phyloP scores from a whole-genome alignment of 768 basidiomycete species.

The Tremella yokohamensis region DNA sequence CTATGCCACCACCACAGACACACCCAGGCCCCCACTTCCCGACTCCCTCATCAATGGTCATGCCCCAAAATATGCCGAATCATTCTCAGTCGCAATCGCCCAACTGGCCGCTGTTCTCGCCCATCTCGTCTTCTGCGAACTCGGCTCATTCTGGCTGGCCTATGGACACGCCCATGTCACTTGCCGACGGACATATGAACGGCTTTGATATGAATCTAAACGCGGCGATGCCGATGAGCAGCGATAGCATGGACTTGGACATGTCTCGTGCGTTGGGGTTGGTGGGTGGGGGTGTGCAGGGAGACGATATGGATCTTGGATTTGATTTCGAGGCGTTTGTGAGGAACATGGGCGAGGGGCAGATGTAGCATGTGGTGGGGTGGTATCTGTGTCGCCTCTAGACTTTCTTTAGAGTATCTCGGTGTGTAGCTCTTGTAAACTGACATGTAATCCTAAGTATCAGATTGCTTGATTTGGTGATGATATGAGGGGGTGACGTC shows the following conservation, averaged over 20 bases:
- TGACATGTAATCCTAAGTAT: too few species aligned
- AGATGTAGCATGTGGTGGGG: background rate
- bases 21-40: too few species aligned
- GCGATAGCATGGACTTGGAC: conserved; percentile 39
- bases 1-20: background rate
- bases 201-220: conserved; percentile 1
- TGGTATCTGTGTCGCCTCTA: too few species aligned
- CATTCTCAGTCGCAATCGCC: background rate
- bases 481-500: too few species aligned
- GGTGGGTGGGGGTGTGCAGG: conserved; percentile 9
- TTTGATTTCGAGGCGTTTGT: conserved; percentile 11
- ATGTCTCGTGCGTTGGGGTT: conserved; percentile 39
- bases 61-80: background rate
- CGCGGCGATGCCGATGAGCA: background rate
- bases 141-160: too few species aligned
- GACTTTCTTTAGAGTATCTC: too few species aligned
- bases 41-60: background rate
- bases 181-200: conserved; percentile 11
- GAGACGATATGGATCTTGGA: conserved; percentile 4
- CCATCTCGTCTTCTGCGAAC: background rate
- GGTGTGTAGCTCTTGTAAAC: too few species aligned
- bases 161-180: background rate
- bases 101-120: background rate
- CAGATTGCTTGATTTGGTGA: too few species aligned
- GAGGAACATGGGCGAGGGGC: background rate